Base-by-base conservation (phyloP, 2,329 filamentous ascomycete genomes). In the Pyrenochaeta sp. region DNA sequence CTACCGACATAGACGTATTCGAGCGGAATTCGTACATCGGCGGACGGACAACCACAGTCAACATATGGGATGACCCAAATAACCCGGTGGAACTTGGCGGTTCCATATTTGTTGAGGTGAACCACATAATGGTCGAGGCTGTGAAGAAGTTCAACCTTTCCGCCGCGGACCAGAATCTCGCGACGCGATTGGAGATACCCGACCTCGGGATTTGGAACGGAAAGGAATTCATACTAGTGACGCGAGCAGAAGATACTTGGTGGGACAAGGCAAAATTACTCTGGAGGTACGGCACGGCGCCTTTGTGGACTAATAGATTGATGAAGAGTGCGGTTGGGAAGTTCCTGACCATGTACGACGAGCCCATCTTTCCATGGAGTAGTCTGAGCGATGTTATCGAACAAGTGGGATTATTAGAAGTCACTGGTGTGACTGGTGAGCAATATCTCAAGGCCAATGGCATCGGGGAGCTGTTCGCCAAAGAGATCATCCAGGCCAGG, bases 71-170 rank as follows among this genome's bases (percentile, higher is more conserved):
- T 52, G 80, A 93, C 58, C 77, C 85, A 2, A 53, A 74, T 0
- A 75, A 85, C 26, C 87, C 88, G 1, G 81, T 96, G 23, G 94
- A 99, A 69, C 78, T 97, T 1, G 94, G 94, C 11, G 94, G 89
- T 8, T 93, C 88, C 49, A 96, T 97, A 59, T 99, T 97, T 66
- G 89, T 97, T 30, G 71, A 87, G 35, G 82, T 88, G 29, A 99
- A 97, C 65, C 77, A 84, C 26, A 96, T 96, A 60, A 80, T 99
- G 26, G 83, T 86, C 59, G 85, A 88, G 41, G 88, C 91, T 1
- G 85, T 83, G 6, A 73, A 81, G 21, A 78, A 82, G 10, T 91
- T 96, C 64, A 83, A 83, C n/a, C 82, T 99, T 3, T 73, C 76
- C 0, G 73, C 83, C 2, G 53, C 58, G 2, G 54, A 43, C 7